Percentiles rank a stretch among this genome's conserved stretches.
phyloP scores from a whole-genome alignment of 2,329 filamentous ascomycete genomes.

The Cladosporium sphaerospermum region DNA sequence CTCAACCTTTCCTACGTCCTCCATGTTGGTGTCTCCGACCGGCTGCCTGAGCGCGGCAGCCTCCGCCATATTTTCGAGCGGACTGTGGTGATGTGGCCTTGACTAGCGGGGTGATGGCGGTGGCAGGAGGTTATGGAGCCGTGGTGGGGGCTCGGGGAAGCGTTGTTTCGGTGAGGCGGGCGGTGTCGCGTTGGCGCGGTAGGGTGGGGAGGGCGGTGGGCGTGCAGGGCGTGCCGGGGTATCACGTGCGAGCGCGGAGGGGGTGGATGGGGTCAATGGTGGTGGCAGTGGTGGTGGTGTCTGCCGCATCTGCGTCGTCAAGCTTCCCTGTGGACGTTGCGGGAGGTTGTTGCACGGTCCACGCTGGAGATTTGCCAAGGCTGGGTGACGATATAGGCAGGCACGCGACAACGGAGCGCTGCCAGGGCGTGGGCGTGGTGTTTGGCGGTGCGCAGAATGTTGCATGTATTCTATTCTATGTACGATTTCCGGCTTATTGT shows the following conservation, averaged over 20 bases:
- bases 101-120: background rate
- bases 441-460: no score
- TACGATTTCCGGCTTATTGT: no score
- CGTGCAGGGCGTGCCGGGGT: background rate
- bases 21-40: slow-evolving; percentile 81
- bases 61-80: slow-evolving; percentile 17
- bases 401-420: no score
- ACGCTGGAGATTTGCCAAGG: no score
- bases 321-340: no score
- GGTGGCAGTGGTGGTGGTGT: background rate
- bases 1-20: slow-evolving; percentile 84
- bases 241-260: slow-evolving; percentile 6
- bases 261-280: slow-evolving; percentile 7
- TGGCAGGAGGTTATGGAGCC: slow-evolving; percentile 1
- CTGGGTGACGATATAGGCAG: no score
- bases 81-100: background rate
- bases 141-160: slow-evolving; percentile 11
- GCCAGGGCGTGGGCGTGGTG: no score
- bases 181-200: background rate
- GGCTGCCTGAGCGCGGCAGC: slow-evolving; percentile 30
- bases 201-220: background rate
- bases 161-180: slow-evolving; percentile 1
- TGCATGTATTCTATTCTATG: no score
- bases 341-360: no score
- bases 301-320: no score